Conservation (phyloP, 805 yeast genomes). For the Nematodospora valgi region DNA sequence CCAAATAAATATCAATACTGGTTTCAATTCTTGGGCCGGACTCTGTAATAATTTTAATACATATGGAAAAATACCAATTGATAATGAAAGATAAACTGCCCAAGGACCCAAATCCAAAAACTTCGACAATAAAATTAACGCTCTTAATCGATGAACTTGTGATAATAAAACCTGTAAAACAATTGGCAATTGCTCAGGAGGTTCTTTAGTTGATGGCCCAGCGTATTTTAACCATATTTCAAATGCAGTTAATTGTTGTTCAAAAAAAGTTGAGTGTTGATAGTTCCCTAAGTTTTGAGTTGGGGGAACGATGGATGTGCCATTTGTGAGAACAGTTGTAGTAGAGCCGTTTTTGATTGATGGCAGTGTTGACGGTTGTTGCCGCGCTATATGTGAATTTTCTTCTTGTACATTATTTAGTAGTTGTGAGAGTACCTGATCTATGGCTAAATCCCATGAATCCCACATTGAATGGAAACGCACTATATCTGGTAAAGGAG, state of each 20-base stretch:
- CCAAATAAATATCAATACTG: conserved; percentile 94
- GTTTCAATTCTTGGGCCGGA: conserved; percentile 93
- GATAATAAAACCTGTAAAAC: conserved; percentile 89
- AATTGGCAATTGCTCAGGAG: conserved; percentile 94
- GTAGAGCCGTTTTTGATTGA: not conserved
- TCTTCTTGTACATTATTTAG: conserved; percentile 46
- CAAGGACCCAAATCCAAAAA: conserved; percentile 95
- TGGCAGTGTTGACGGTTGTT: conserved; percentile 1
- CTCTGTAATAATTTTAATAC: conserved; percentile 85
- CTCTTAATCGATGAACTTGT: conserved; percentile 90
- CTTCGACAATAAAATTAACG: conserved; percentile 75
- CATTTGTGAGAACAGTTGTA: conserved; percentile 1
- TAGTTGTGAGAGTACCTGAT: conserved; percentile 80
- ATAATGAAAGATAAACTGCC: conserved; percentile 91
- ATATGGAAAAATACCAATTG: conserved; percentile 95
- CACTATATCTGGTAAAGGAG: conserved; percentile 79
- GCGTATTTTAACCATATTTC: conserved; percentile 90
- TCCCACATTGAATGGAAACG: conserved; percentile 94
- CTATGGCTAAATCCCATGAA: conserved; percentile 96
- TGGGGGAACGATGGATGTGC: conserved; percentile 1
- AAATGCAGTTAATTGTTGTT: conserved; percentile 93
- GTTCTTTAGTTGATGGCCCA: conserved; percentile 75
- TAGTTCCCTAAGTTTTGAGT: conserved; percentile 44
- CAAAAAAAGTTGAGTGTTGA: conserved; percentile 91
- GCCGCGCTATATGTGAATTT: conserved; percentile 37